These are phyloP conservation scores for Kalanchoe fedtschenkoi DNA, from an alignment of 164 flowering plant species.

Conservation along the genomic window DNA sequence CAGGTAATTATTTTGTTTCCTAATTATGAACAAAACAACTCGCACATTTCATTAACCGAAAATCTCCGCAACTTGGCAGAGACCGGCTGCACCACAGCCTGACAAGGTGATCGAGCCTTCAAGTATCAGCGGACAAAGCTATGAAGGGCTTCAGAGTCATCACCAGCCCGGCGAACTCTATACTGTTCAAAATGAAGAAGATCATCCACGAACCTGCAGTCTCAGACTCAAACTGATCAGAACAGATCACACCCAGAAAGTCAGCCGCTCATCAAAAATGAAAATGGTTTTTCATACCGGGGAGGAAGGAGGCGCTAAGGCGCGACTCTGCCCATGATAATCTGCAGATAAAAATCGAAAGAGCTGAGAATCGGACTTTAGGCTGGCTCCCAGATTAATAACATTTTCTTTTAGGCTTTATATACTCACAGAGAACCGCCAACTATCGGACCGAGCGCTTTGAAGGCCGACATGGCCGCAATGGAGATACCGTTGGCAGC, in stretches of 20 bases:
- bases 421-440: constrained; percentile 47
- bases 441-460: constrained; percentile 48
- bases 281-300: neutral
- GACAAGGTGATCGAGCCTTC: too few species aligned
- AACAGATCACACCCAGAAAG: too few species aligned
- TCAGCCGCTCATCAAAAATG: too few species aligned
- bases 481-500: constrained; percentile 47
- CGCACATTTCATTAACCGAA: too few species aligned
- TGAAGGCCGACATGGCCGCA: constrained; percentile 45
- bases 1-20: too few species aligned
- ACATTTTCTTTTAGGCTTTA: too few species aligned
- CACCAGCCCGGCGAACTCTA: neutral
- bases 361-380: neutral
- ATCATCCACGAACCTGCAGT: constrained; percentile 6
- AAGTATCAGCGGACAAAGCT: constrained; percentile 15
- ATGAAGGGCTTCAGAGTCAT: constrained; percentile 5
- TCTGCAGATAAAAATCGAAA: neutral
- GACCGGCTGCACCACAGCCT: too few species aligned
- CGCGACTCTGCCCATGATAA: constrained; percentile 4
- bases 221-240: too few species aligned
- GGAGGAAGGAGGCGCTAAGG: neutral
- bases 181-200: neutral
- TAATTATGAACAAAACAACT: too few species aligned
- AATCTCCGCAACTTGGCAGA: too few species aligned
- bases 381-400: too few species aligned